Base-by-base conservation (phyloP, 768 basidiomycete genomes). In the Agrocybe praecox region DNA sequence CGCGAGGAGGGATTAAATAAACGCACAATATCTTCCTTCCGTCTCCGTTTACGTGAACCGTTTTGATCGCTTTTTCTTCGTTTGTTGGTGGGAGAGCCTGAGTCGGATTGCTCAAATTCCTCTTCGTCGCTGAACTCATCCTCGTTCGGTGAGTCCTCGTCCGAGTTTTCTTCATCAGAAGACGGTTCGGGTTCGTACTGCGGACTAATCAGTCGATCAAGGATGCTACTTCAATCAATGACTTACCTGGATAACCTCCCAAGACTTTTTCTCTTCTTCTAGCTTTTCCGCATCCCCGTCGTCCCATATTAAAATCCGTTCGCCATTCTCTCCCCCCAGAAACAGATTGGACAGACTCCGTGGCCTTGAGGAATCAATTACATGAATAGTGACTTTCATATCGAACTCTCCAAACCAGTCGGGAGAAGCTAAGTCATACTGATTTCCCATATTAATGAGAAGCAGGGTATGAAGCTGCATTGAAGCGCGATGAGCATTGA, bases 331-430 rank as follows among this genome's bases (percentile, higher is more conserved):
- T 22, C 86, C 86, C 43, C 77, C 80, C 48, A 82, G 85, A 70
- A 96, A 98, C 19, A 98, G 74, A 75, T 88, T 97, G 43, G 86
- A 80, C 65, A 98, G 77, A 72, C 95, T 94, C 67, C 91, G 86
- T 17, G 97, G 97, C 50, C 97, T 84, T 18, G 88, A 85, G 2
- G 96, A 94, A 73, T 99, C 97, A 74, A 99, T 92, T 64, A 98
- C 87, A 75, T 99, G 97, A 42, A 98, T 82, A 2, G 81, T 86
- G 52, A 93, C 77, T 21, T 78, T 75, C 4, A 76, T 63, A 47
- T 76, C 70, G 64, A 92, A 89, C 36, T 85, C 84, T 49, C 92
- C 92, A 67, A 94, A 90, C 88, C 89, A 89, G 44, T 81, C 80
- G 2, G 78, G 66, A 5, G 87, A 82, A 9, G 92, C 82, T 5